phyloP scores from a whole-genome alignment of 768 basidiomycete species.

The Hypholoma sublateritium region DNA sequence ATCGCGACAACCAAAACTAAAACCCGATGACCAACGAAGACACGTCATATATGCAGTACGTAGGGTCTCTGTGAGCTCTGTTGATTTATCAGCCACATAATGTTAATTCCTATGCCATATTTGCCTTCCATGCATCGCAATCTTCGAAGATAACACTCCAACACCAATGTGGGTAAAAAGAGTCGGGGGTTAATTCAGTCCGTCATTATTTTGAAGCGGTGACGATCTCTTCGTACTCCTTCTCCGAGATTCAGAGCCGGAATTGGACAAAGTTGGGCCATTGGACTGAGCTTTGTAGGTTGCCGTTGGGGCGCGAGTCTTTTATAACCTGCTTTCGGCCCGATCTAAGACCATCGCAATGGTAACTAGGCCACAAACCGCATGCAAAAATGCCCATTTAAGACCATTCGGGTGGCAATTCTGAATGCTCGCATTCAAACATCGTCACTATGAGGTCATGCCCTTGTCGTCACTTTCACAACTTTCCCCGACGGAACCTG shows the following conservation, averaged over 20 bases:
- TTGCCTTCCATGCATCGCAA: too few species aligned
- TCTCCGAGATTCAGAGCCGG: too few species aligned
- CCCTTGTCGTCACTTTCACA: neutral
- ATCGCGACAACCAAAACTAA: slow-evolving; percentile 15
- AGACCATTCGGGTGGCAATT: neutral
- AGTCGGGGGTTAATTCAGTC: too few species aligned
- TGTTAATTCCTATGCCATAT: neutral
- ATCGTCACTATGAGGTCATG: slow-evolving; percentile 8
- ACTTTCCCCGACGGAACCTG: neutral
- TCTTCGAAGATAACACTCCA: too few species aligned
- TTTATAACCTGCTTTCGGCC: too few species aligned
- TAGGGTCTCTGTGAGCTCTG: neutral
- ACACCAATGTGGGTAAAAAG: too few species aligned
- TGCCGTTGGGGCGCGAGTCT: too few species aligned
- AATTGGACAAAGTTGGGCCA: too few species aligned
- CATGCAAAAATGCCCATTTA: neutral
- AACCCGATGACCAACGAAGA: slow-evolving; percentile 7
- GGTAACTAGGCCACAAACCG: neutral
- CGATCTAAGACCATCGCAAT: too few species aligned
- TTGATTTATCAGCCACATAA: neutral
- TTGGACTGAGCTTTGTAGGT: too few species aligned
- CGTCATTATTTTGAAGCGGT: too few species aligned
- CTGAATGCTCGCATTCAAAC: neutral
- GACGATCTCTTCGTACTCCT: too few species aligned
- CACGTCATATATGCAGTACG: neutral